Conservation (phyloP, 257 asterid species). For the Pogostemon cablin region DNA sequence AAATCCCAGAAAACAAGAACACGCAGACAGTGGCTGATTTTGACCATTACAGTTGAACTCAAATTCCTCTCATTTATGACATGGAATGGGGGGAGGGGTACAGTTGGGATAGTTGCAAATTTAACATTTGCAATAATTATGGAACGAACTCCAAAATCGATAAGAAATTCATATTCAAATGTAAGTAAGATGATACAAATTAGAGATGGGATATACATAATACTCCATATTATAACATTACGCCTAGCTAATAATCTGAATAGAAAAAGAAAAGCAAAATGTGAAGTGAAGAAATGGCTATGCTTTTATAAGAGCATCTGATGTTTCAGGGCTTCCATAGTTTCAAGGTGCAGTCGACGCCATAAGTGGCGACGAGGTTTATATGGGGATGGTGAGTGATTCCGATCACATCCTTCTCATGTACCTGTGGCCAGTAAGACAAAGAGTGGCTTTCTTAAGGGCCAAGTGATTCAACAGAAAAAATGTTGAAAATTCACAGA, state of each 20-base stretch:
- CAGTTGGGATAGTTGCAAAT: slow-evolving; percentile 29
- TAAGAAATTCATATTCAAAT: neutral
- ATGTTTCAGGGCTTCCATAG: slow-evolving; percentile 79
- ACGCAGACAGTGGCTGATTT: neutral
- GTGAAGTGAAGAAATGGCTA: too few species aligned
- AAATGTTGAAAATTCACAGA: neutral
- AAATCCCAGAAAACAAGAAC: slow-evolving; percentile 18
- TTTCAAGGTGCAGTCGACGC: slow-evolving; percentile 87
- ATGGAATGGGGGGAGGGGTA: neutral
- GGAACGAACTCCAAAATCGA: neutral
- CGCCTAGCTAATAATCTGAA: slow-evolving; percentile 7
- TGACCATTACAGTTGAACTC: slow-evolving; percentile 3
- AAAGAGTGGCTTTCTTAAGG: neutral
- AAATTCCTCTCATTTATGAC: slow-evolving; percentile 30
- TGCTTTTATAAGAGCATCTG: neutral
- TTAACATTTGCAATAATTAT: slow-evolving; percentile 21
- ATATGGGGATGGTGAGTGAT: slow-evolving; percentile 91
- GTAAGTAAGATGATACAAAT: neutral
- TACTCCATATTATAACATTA: slow-evolving; percentile 22
- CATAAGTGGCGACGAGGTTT: slow-evolving; percentile 81
- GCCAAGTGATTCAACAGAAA: too few species aligned
- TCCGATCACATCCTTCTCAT: slow-evolving; percentile 94
- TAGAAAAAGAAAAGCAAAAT: slow-evolving; percentile 15
- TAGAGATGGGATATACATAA: slow-evolving; percentile 6
- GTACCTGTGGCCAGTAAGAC: slow-evolving; percentile 56